Percentiles rank a stretch among this genome's conserved stretches.
phyloP scores from a whole-genome alignment of 2,329 filamentous ascomycete genomes.

The Pestalotiopsis sp. region DNA sequence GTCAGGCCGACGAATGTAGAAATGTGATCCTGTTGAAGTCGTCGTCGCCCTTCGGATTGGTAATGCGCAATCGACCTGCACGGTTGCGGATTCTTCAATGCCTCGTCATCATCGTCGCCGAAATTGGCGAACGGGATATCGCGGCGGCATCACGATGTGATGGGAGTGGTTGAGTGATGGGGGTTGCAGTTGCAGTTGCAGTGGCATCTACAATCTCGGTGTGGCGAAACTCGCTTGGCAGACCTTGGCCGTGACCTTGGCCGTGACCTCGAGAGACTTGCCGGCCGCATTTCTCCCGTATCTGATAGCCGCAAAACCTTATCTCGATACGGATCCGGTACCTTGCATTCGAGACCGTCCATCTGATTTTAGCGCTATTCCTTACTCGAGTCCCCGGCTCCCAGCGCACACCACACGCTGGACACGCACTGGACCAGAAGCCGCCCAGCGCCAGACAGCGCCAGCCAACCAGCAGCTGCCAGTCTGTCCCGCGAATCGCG shows the following conservation, averaged over 20 bases:
- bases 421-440: too few relatives aligned
- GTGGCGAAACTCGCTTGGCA: not conserved
- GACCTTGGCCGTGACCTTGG: not conserved
- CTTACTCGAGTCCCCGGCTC: not conserved
- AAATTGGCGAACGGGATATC: not conserved
- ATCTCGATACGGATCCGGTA: not conserved
- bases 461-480: not conserved
- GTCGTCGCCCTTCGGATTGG: not conserved
- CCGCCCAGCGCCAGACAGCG: not conserved
- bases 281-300: not conserved
- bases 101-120: not conserved
- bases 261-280: not conserved
- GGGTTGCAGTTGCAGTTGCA: not conserved
- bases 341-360: not conserved
- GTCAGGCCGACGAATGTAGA: not conserved
- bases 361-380: not conserved
- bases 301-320: not conserved
- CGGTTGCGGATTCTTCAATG: not conserved
- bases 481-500: not conserved
- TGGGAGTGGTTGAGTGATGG: not conserved
- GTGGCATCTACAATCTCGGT: not conserved
- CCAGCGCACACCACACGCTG: too few relatives aligned
- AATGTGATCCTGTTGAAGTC: too few relatives aligned
- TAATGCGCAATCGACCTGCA: not conserved
- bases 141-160: not conserved